Base-by-base conservation (phyloP, 2,329 filamentous ascomycete genomes). In the Leptosphaerulina australis region DNA sequence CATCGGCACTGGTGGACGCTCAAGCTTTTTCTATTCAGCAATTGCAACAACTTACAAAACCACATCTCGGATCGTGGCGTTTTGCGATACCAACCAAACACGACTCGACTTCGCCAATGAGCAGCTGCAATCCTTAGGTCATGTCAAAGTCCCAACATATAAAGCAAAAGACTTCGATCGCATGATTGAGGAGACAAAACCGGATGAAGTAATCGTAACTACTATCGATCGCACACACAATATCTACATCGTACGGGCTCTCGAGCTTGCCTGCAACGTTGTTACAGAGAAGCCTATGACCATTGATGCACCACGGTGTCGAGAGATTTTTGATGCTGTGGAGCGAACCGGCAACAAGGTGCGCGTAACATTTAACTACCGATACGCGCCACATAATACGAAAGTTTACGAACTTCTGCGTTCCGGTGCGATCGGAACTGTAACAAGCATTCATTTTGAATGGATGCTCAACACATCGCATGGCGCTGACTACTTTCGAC, bases 241-340 rank as follows among this genome's bases (percentile, higher is more conserved):
- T 60, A 76, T 73, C 21, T 86, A 86, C 69, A 85, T 85, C 38
- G 74, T 84, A 4, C 77, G 80, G 2, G 82, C 83, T 0, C 71
- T 86, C 38, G 81, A 85, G 54, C 70, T 84, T 1, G 83, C 83
- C 12, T 83, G 82, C 59, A 78, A 81, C 52, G 83, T 84, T 0
- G 74, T 86, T n/a, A 85, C 81, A 0, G 83, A 86, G 61, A 86
- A 86, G 66, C 83, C 83, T 4, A 85, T 86, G 83, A 86, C 83
- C 0, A 81, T 85, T 58, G 82, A 86, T 59, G 80, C 76, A 0
- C 74, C 77, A 1, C 77, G 81, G 2, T 84, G 81, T 67, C 73
- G 69, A 5, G 74, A 77, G 39, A 85, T 86, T 50, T 77, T 84
- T 55, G 74, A 77, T 54, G 79, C 81, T 10, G 82, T 82, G 12